These are phyloP conservation scores for Pichia eremophila DNA, from an alignment of 805 yeast species.

Conservation along the genomic window DNA sequence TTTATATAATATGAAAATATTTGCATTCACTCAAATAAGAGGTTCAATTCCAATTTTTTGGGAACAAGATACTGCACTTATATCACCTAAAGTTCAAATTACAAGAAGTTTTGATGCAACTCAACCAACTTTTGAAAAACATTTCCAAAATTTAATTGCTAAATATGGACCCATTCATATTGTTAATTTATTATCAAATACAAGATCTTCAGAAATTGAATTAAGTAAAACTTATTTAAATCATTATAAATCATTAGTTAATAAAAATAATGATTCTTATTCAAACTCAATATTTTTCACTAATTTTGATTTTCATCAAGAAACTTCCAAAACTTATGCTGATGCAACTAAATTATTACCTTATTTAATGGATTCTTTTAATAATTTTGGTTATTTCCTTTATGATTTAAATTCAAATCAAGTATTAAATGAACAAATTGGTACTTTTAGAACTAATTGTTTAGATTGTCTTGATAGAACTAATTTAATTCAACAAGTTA, in stretches of 20 bases:
- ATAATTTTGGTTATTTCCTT: constrained; percentile 75
- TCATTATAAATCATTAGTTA: constrained; percentile 40
- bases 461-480: constrained; percentile 93
- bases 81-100: constrained; percentile 83
- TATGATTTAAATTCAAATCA: constrained; percentile 50
- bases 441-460: constrained; percentile 89
- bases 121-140: constrained; percentile 79
- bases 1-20: constrained; percentile 40
- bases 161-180: constrained; percentile 84
- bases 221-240: constrained; percentile 56
- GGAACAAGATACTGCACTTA: constrained; percentile 91
- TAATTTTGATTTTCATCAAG: constrained; percentile 89
- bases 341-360: constrained; percentile 68
- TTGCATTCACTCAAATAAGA: constrained; percentile 80
- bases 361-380: constrained; percentile 52
- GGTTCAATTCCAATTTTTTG: constrained; percentile 95
- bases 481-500: constrained; percentile 76
- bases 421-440: constrained; percentile 68
- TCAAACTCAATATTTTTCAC: constrained; percentile 47
- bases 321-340: constrained; percentile 82
- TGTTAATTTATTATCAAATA: constrained; percentile 68
- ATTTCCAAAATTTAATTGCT: constrained; percentile 58
- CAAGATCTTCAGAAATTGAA: constrained; percentile 69
- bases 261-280: constrained; percentile 11
- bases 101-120: constrained; percentile 90